Evolutionary conservation across 2,329 filamentous ascomycete genomes (phyloP), one percentile per base, ranked within the genome.

Genomic region (Metarhizium sp.): DNA sequence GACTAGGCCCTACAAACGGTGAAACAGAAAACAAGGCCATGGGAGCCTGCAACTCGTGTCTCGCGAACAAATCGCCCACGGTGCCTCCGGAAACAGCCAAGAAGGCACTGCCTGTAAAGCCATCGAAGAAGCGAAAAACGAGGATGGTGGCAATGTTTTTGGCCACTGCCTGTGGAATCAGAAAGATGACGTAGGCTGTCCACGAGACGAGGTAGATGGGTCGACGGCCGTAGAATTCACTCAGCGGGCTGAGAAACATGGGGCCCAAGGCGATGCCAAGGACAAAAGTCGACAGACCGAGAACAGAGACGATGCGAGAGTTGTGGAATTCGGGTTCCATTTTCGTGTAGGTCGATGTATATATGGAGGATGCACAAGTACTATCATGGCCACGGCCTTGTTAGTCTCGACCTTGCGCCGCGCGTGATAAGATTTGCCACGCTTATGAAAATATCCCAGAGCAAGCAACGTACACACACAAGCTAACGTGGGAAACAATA

Each of bases 331-430:
- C 88, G 30, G 76, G 72, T 59, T 86, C 82, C 71, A 96, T 82
- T 69, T 94, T 87, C 18, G 64, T 67, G 68, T 96, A 96, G 0
- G 88, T 94, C 13, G 83, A 82, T 0, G 90, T 92, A 70, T 96
- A 96, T 63, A 95, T 84, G n/a, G 90, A 94, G 50, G 87, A 92
- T 1, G 88, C 83, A 66, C 86, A 90, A 8, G 91, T 95, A 54
- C 87, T 91, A 34, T 53, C 40, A 42, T 13, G 14, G 3, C 6
- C 25, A 25, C 1, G 16, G 3, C n/a, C 7, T 18, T 20, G 18
- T 45, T 4, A 45, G 42, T 20, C 7, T 20, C n/a, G 18, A 8
- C 42, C 20, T 16, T 34, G 32, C 2, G 32, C 32, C 32, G 7
- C 10, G 32, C 32, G 32, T 6, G 10, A 6, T 11, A 34, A 11